Evolutionary conservation across 257 asterid species (phyloP).

Genomic region (Nyctanthes arbortristis): DNA sequence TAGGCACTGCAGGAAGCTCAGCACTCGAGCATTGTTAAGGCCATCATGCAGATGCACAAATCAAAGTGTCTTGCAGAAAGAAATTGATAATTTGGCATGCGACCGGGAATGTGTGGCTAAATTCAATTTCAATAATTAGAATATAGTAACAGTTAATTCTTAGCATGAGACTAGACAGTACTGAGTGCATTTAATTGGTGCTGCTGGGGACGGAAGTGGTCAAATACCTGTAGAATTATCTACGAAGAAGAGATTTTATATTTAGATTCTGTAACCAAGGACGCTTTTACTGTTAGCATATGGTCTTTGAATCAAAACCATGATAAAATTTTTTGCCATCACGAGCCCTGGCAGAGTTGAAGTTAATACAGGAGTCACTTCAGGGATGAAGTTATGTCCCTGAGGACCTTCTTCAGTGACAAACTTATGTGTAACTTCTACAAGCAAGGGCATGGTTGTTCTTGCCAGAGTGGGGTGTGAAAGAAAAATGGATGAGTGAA

Average conservation of each 20-base stretch:
- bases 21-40: neutral
- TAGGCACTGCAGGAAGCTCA: neutral
- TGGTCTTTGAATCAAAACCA: neutral
- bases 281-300: neutral
- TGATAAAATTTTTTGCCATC: neutral
- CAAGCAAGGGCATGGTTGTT: no score
- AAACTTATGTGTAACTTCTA: neutral
- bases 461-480: neutral
- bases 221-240: neutral
- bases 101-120: neutral
- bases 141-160: neutral
- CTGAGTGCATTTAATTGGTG: neutral
- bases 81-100: neutral
- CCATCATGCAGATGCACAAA: neutral
- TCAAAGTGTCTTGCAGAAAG: neutral
- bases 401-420: neutral
- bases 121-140: neutral
- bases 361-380: neutral
- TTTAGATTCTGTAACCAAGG: neutral
- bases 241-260: neutral
- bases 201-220: neutral
- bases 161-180: neutral
- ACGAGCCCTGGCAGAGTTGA: neutral
- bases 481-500: neutral
- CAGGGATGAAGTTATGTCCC: neutral